phyloP scores from a whole-genome alignment of 2,329 filamentous ascomycete species.

The Madurella mycetomatis region DNA sequence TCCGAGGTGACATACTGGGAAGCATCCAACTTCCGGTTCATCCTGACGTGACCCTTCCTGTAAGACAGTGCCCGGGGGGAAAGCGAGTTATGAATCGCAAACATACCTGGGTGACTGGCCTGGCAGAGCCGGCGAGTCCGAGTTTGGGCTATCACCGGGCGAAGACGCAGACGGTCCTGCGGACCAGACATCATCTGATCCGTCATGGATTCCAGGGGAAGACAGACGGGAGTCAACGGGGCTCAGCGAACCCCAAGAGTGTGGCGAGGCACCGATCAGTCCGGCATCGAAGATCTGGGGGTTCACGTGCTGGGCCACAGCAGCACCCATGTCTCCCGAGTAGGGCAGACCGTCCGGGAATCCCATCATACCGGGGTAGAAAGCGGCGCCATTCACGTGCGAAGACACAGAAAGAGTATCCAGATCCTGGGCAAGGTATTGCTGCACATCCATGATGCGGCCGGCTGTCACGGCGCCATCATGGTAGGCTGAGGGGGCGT shows the following conservation, averaged over 20 bases:
- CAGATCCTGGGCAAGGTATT: conserved; percentile 48
- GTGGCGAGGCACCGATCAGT: conserved; percentile 47
- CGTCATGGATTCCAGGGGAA: conserved; percentile 46
- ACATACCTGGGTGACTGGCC: conserved; percentile 54
- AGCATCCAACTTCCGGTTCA: conserved; percentile 36
- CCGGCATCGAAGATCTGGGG: conserved; percentile 53
- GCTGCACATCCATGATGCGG: conserved; percentile 45
- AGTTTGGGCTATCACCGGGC: conserved; percentile 43
- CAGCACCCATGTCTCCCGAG: conserved; percentile 36
- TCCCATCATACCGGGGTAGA: conserved; percentile 46
- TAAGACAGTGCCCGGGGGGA: conserved; percentile 30
- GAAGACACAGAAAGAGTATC: conserved; percentile 44
- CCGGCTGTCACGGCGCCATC: conserved; percentile 36
- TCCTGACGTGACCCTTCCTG: conserved; percentile 30
- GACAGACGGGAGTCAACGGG: conserved; percentile 49
- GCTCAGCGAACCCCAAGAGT: conserved; percentile 51
- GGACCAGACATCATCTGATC: conserved; percentile 48
- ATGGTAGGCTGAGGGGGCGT: conserved; percentile 40
- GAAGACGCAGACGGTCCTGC: conserved; percentile 36
- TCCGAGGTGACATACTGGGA: conserved; percentile 35
- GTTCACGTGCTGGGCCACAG: conserved; percentile 49
- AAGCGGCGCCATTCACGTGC: conserved; percentile 38
- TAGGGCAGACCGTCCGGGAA: conserved; percentile 43
- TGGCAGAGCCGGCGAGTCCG: conserved; percentile 43
- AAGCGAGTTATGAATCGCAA: conserved; percentile 17